Base-by-base conservation (phyloP, 73 alveolate genomes). In the Paramecium sexaurelia region DNA sequence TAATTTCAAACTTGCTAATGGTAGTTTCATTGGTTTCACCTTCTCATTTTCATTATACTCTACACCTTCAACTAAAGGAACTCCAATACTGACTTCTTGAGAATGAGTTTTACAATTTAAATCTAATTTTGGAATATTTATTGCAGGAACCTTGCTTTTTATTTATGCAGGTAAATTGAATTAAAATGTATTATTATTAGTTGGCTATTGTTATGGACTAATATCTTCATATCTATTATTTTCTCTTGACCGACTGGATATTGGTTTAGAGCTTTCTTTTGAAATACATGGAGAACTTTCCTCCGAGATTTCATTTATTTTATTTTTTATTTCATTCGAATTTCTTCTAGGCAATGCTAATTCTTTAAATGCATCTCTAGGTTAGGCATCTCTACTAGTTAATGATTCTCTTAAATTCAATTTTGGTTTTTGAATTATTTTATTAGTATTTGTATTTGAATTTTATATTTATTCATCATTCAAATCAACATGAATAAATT, bases 341-440 rank as follows among this genome's bases (percentile, higher is more conserved):
- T 61, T 61, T 26, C 83, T 32, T 61, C 83, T 61, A 61, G 83
- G 83, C 6, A 61, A 29, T 29, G 83, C 83, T 29, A 26, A 61
- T 61, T 61, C 83, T 29, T 6, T 61, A 1, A 11, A 32, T 61
- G 26, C 47, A 61, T 61, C 83, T 61, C 47, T 61, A 1, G 83
- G 83, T 29, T 61, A 61, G 22, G 83, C 83, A 11, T 61, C 83
- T 61, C 83, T 61, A 61, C 83, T 61, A 10, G 83, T 61, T 11
- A 61, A 61, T 3, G 83, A 61, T 61, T 61, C 83, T 61, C 83
- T 61, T 24, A 61, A 11, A 61, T 61, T 61, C 13, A 61, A 61
- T 61, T 61, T 61, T 7, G 83, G 83, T 26, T 61, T 61, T 32
- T 61, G 11, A 13, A 61, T 19, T 6, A 51, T 20, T 51, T 51